Evolutionary conservation across 179 eudicot genomes (phyloP).

Genomic region (Gypsophila paniculata): DNA sequence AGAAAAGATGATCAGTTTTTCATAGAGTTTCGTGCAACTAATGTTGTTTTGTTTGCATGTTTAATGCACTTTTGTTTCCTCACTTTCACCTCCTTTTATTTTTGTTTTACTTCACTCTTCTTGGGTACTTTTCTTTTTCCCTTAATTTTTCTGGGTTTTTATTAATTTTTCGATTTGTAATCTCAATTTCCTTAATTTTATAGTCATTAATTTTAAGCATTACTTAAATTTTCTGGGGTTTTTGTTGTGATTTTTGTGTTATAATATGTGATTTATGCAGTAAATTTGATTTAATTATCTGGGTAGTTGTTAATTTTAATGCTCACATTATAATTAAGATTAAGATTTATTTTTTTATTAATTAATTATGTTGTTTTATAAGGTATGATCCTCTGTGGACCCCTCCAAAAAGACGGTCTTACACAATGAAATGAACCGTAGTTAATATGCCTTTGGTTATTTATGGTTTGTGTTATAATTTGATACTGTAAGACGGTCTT

Average conservation of each 20-base stretch:
- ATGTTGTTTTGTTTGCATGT: slow-evolving; percentile 24
- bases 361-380: not conserved
- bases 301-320: not conserved
- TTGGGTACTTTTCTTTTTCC: slow-evolving; percentile 15
- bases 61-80: slow-evolving; percentile 24
- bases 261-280: not conserved
- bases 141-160: slow-evolving; percentile 15
- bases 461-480: not conserved
- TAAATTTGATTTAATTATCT: not conserved
- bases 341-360: not conserved
- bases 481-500: too few relatives aligned
- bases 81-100: slow-evolving; percentile 27
- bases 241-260: not conserved
- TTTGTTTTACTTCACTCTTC: slow-evolving; percentile 31
- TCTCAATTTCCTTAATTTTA: slow-evolving; percentile 18
- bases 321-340: not conserved
- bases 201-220: not conserved
- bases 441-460: too few relatives aligned
- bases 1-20: slow-evolving; percentile 11
- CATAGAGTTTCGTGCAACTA: slow-evolving; percentile 23
- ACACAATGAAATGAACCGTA: too few relatives aligned
- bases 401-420: not conserved
- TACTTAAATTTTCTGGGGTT: slow-evolving; percentile 14
- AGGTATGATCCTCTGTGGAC: slow-evolving; percentile 18
- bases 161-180: not conserved